Percentiles rank a stretch among this genome's conserved stretches.
These are phyloP conservation scores for Annulohypoxylon nitens DNA, from an alignment of 495 filamentous ascomycete genomes.

Conservation along the genomic window DNA sequence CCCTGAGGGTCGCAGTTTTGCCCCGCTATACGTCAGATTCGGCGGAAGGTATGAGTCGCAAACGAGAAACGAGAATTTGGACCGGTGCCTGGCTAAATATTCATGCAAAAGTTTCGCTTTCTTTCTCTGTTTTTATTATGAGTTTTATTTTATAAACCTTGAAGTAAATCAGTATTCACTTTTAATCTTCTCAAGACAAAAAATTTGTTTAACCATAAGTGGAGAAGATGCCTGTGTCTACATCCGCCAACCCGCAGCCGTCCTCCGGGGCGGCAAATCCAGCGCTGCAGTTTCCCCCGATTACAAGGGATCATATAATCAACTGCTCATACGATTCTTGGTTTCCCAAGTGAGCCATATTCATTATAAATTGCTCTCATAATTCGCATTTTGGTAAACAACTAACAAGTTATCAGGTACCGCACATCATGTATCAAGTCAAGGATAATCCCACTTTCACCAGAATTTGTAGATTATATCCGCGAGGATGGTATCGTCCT, in stretches of 20 bases:
- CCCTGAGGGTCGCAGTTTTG: constrained; percentile 28
- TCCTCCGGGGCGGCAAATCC: constrained; percentile 34
- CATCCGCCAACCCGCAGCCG: constrained; percentile 41
- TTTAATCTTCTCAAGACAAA: background rate
- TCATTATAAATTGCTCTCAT: background rate
- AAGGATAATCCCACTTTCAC: constrained; percentile 79
- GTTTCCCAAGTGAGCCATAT: constrained; percentile 75
- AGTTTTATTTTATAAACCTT: background rate
- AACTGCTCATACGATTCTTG: constrained; percentile 95
- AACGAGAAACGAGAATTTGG: constrained; percentile 5
- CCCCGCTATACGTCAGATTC: constrained; percentile 31
- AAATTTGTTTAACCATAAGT: background rate
- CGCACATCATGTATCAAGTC: constrained; percentile 86
- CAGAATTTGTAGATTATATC: constrained; percentile 84
- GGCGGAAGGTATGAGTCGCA: constrained; percentile 35
- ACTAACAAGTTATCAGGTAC: constrained; percentile 64
- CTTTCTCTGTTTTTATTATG: background rate
- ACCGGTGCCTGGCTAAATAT: constrained; percentile 9
- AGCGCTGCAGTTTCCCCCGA: constrained; percentile 76
- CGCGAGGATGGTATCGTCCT: constrained; percentile 94
- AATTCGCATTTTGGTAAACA: background rate
- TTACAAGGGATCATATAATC: constrained; percentile 86
- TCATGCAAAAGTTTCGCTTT: background rate
- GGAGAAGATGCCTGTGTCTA: constrained; percentile 45
- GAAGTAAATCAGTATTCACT: background rate